A percentile compares a stretch with the other conserved stretches of the same genome.
These are phyloP conservation scores for Elasticomyces elasticus DNA, from an alignment of 495 filamentous ascomycete genomes.

Conservation along the genomic window DNA sequence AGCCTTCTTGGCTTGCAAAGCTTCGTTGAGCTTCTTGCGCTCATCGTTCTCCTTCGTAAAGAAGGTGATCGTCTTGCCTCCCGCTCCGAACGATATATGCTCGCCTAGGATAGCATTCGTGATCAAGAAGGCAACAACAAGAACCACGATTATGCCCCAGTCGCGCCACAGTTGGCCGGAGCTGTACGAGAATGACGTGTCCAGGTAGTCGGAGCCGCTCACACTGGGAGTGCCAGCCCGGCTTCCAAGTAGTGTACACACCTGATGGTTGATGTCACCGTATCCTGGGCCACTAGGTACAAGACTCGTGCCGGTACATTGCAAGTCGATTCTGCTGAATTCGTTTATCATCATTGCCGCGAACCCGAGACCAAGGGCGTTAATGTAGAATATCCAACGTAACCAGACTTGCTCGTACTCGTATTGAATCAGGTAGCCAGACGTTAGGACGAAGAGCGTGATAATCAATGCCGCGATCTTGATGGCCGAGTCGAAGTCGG, in stretches of 20 bases:
- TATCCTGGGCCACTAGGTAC: constrained; percentile 50
- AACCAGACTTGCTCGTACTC: constrained; percentile 61
- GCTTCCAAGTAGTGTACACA: constrained; percentile 63
- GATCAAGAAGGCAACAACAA: constrained; percentile 57
- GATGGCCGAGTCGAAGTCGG: constrained; percentile 78
- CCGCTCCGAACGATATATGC: constrained; percentile 62
- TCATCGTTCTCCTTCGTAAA: constrained; percentile 64
- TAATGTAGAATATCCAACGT: constrained; percentile 74
- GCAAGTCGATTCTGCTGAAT: constrained; percentile 53
- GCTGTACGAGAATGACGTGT: constrained; percentile 51
- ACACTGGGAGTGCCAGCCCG: constrained; percentile 50
- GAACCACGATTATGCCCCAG: constrained; percentile 60
- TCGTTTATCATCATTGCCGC: constrained; percentile 75
- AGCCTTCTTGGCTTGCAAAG: constrained; percentile 47
- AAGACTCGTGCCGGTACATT: constrained; percentile 52
- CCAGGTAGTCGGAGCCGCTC: constrained; percentile 52
- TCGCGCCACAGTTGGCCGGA: constrained; percentile 60
- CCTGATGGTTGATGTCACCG: constrained; percentile 56
- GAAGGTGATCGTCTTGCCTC: constrained; percentile 66
- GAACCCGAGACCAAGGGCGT: constrained; percentile 65
- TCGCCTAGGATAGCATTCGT: constrained; percentile 66
- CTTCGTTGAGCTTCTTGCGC: constrained; percentile 57
- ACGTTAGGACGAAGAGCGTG: constrained; percentile 67
- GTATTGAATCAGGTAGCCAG: constrained; percentile 72
- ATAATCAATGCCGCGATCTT: constrained; percentile 69